phyloP scores from a whole-genome alignment of 805 yeast species.

The Cyberlindnera lachancei region DNA sequence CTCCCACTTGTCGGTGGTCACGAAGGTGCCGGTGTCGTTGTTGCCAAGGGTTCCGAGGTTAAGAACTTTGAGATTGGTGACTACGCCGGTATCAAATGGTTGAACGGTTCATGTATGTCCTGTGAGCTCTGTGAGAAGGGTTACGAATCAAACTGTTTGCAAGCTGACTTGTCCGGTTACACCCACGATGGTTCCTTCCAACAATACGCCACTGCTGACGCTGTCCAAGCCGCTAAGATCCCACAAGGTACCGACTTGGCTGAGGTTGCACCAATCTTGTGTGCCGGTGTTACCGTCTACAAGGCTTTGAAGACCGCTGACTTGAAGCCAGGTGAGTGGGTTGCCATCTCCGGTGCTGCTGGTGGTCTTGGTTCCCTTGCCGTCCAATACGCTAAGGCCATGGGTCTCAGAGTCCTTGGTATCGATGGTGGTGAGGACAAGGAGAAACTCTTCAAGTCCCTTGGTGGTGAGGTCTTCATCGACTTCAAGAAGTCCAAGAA shows the following conservation, averaged over 20 bases:
- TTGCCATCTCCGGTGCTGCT: conserved; percentile 72
- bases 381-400: conserved; percentile 66
- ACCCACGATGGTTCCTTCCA: conserved; percentile 89
- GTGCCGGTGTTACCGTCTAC: conserved; percentile 91
- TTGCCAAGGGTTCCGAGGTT: conserved; percentile 65
- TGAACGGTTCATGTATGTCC: conserved; percentile 66
- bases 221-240: conserved; percentile 76
- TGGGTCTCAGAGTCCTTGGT: conserved; percentile 67
- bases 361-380: conserved; percentile 76
- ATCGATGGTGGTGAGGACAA: conserved; percentile 67
- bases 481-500: conserved; percentile 53
- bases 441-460: conserved; percentile 41
- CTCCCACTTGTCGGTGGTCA: conserved; percentile 82
- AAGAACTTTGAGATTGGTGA: conserved; percentile 71
- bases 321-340: conserved; percentile 65
- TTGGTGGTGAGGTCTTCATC: conserved; percentile 60
- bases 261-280: conserved; percentile 69
- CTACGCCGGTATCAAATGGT: conserved; percentile 78
- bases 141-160: conserved; percentile 64
- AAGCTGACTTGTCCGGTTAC: conserved; percentile 75
- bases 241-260: conserved; percentile 73
- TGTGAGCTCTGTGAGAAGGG: conserved; percentile 70
- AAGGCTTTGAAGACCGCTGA: conserved; percentile 81
- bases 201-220: conserved; percentile 85
- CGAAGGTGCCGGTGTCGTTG: conserved; percentile 86